phyloP scores from a whole-genome alignment of 495 filamentous ascomycete species.

The Xylaria flabelliformis region DNA sequence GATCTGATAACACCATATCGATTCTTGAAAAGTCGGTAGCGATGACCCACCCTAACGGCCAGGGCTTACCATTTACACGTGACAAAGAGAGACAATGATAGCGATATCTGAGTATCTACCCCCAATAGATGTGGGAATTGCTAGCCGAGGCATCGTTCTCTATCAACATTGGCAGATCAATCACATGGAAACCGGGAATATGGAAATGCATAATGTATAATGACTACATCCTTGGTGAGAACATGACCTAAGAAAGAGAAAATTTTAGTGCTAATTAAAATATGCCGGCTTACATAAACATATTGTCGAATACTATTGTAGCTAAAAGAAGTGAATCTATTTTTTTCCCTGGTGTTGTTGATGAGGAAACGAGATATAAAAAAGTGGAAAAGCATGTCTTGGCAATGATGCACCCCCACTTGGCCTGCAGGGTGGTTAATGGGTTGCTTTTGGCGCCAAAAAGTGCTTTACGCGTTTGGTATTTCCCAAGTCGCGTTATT shows the following conservation, averaged over 20 bases:
- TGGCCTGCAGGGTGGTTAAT: not conserved
- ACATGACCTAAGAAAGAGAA: not conserved
- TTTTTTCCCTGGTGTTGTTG: constrained; percentile 11
- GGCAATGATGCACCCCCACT: constrained; percentile 12
- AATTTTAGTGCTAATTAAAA: not conserved
- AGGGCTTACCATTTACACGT: constrained; percentile 7
- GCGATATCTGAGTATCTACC: not conserved
- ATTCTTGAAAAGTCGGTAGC: not conserved
- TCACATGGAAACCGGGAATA: not conserved
- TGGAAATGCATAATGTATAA: not conserved
- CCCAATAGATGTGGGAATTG: not conserved
- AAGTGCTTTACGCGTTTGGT: constrained; percentile 19
- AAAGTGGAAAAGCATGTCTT: constrained; percentile 12
- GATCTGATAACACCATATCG: not conserved
- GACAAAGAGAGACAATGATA: not conserved
- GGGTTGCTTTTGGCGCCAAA: constrained; percentile 3
- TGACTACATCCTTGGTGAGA: not conserved
- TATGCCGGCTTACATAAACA: not conserved
- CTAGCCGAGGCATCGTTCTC: not conserved
- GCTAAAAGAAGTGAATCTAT: not conserved
- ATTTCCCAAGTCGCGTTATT: constrained; percentile 18
- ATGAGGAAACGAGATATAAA: constrained; percentile 15
- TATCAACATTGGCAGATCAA: not conserved
- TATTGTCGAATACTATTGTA: not conserved
- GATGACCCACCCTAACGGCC: not conserved